Conservation (phyloP, 805 yeast genomes). For the Saccharomyces eubayanus region DNA sequence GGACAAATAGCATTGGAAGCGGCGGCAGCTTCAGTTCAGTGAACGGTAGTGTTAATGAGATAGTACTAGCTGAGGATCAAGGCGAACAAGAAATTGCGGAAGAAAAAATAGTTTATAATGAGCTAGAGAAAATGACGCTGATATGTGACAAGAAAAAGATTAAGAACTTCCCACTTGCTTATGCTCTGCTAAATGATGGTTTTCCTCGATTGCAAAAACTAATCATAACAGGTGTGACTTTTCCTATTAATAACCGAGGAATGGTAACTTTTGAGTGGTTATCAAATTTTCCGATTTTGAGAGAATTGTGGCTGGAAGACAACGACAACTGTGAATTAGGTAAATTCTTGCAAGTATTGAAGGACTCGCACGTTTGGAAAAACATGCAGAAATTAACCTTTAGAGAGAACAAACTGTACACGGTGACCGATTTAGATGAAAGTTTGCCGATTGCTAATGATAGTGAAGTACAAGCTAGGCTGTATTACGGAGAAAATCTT, state of each 20-base stretch:
- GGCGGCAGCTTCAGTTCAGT: not conserved
- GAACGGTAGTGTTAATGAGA: not conserved
- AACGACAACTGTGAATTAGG: constrained; percentile 15
- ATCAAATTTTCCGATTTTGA: constrained; percentile 11
- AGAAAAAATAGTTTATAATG: not conserved
- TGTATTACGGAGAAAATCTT: constrained; percentile 12
- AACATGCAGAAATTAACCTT: constrained; percentile 20
- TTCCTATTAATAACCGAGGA: constrained; percentile 1
- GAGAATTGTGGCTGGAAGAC: constrained; percentile 27
- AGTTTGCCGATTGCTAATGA: not conserved
- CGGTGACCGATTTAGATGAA: constrained; percentile 12
- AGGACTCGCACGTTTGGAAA: constrained; percentile 11
- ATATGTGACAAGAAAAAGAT: constrained; percentile 18
- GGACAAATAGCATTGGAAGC: not conserved
- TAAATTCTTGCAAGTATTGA: constrained; percentile 12
- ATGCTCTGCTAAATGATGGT: constrained; percentile 2
- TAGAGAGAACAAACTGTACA: constrained; percentile 17
- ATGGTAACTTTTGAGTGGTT: constrained; percentile 19
- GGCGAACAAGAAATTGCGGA: not conserved
- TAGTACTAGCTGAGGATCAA: not conserved
- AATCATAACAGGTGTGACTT: constrained; percentile 17
- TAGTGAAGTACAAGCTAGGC: not conserved
- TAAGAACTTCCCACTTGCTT: constrained; percentile 11
- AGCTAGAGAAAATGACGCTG: constrained; percentile 16
- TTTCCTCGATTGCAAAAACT: constrained; percentile 6